phyloP scores from a whole-genome alignment of 1,284 basidiomycete species.

The Mycena sp. region DNA sequence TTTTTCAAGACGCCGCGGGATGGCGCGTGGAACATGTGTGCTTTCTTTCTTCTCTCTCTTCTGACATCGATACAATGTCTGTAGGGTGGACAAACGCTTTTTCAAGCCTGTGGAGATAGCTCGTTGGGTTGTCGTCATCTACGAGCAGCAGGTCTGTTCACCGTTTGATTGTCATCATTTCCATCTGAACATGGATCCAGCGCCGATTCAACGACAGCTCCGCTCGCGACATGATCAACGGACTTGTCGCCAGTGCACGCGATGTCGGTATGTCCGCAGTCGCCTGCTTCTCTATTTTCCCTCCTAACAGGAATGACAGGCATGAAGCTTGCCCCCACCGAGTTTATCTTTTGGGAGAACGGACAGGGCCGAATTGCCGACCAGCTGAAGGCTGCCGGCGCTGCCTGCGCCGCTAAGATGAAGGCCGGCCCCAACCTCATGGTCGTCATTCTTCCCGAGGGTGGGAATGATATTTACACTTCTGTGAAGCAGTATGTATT shows the following conservation, averaged over 20 bases:
- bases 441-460: constrained; percentile 77
- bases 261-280: constrained; percentile 61
- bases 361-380: constrained; percentile 61
- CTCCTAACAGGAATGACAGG: constrained; percentile 46
- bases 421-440: constrained; percentile 59
- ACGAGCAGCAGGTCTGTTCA: constrained; percentile 53
- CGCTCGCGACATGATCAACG: constrained; percentile 59
- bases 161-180: constrained; percentile 24
- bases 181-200: not conserved
- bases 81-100: constrained; percentile 26
- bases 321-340: constrained; percentile 56
- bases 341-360: constrained; percentile 59
- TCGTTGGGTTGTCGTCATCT: constrained; percentile 27
- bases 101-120: constrained; percentile 26
- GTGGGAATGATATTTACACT: constrained; percentile 76
- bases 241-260: constrained; percentile 55
- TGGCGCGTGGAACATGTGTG: constrained; percentile 49
- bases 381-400: constrained; percentile 59
- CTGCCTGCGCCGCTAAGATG: constrained; percentile 47
- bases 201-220: constrained; percentile 56
- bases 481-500: constrained; percentile 77
- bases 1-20: constrained; percentile 35
- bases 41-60: no score
- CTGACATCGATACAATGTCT: no score
- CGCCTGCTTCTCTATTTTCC: not conserved